Evolutionary conservation across 2,329 filamentous ascomycete species (phyloP), one percentile per base, ranked within the genome.

Genomic region (Ophiostoma tasmaniense): DNA sequence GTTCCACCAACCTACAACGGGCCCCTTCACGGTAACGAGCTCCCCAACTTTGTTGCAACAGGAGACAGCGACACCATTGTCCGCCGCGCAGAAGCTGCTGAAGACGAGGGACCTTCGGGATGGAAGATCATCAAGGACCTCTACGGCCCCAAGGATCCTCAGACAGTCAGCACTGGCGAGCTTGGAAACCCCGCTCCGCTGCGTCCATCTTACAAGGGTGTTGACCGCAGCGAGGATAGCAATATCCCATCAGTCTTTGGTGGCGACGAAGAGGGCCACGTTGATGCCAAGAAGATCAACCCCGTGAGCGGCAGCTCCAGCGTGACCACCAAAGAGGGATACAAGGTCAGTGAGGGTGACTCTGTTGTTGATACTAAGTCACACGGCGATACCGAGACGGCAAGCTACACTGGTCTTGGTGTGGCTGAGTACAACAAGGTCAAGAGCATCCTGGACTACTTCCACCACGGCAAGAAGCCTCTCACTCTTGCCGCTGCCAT

Each of bases 401-500:
- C 17, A 11, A 22, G 33, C 30, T 64, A 64, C n/a, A 37, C 61
- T 3, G 61, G 61, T n/a, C 61, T 64, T n/a, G 61, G 61, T 20
- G 61, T 22, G 61, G 61, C 30, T 8, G 30, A 37, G 61, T 64
- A 64, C 61, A 35, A 37, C 30, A 64, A 64, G 33, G 30, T 20
- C 61, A 37, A 37, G 30, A 64, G 22, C 17, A n/a, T 64, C 4
- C 61, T 64, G 20, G 61, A 64, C 30, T 64, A 37, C 20, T 64
- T 64, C 30, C 33, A 37, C 8, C 61, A 64, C 61, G 61, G 61
- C 61, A 64, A 62, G 59, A 64, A 61, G 55, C 55, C 22, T 30
- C 17, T 37, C n/a, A 37, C 33, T 35, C 20, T 37, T 13, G 33
- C 17, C 28, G 30, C 30, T 20, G 61, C 61, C 20, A 37, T 64